Evolutionary conservation across 2,329 filamentous ascomycete species (phyloP).

Genomic region (Colletotrichum sp.): DNA sequence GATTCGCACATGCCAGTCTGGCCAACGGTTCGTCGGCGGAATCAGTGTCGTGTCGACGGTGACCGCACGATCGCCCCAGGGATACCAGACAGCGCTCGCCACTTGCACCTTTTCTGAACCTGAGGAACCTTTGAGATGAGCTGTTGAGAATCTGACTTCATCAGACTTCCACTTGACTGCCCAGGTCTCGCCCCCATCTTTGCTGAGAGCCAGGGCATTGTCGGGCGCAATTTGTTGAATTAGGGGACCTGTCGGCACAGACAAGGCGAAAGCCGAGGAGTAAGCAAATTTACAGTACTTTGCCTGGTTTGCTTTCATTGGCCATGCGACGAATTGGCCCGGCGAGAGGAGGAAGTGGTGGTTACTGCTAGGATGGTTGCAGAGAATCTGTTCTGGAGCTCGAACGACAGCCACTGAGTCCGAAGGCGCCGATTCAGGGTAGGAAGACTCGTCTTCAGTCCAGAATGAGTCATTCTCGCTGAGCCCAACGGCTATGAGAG

Average conservation of each 20-base stretch:
- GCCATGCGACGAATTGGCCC: slow-evolving; percentile 42
- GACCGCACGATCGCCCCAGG: slow-evolving; percentile 31
- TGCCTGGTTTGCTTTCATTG: slow-evolving; percentile 44
- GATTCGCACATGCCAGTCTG: slow-evolving; percentile 36
- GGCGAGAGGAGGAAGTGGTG: slow-evolving; percentile 50
- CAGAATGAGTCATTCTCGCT: slow-evolving; percentile 47
- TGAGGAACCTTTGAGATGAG: background rate
- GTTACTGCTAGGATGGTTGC: slow-evolving; percentile 33
- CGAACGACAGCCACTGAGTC: background rate
- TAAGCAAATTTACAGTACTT: slow-evolving; percentile 56
- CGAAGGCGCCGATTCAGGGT: slow-evolving; percentile 18
- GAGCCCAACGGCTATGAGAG: slow-evolving; percentile 47
- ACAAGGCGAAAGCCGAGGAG: slow-evolving; percentile 52
- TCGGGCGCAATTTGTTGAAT: slow-evolving; percentile 39
- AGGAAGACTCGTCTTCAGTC: slow-evolving; percentile 38
- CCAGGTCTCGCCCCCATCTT: slow-evolving; percentile 35
- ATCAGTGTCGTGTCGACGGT: slow-evolving; percentile 31
- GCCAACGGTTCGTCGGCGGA: slow-evolving; percentile 33
- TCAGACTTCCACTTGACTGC: slow-evolving; percentile 32
- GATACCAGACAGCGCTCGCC: slow-evolving; percentile 22
- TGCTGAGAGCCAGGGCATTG: slow-evolving; percentile 32
- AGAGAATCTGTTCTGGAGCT: slow-evolving; percentile 49
- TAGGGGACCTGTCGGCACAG: slow-evolving; percentile 41
- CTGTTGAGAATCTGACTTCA: slow-evolving; percentile 15
- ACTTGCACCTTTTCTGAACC: background rate